Conservation (phyloP, 2,329 filamentous ascomycete genomes). For the Amylocarpus encephaloides region DNA sequence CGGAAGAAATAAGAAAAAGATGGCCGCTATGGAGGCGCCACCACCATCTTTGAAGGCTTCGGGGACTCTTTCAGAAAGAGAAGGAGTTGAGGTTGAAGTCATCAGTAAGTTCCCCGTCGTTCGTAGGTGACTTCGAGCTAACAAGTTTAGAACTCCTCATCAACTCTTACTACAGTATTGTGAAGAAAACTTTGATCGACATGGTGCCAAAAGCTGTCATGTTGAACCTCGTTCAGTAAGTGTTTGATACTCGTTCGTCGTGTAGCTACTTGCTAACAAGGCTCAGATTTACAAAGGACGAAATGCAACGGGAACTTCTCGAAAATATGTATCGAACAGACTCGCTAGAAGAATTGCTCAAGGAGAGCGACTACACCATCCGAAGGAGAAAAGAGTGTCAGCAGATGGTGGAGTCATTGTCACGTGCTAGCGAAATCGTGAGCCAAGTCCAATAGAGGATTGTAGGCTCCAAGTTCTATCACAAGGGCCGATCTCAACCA, state of each 20-base stretch:
- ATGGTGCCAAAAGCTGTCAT: constrained; percentile 99
- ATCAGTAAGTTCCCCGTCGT: constrained; percentile 64
- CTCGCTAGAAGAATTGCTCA: constrained; percentile 87
- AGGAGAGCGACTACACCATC: constrained; percentile 96
- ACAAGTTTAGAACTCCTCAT: constrained; percentile 75
- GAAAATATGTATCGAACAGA: constrained; percentile 95
- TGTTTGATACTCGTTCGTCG: constrained; percentile 24
- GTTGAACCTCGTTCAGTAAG: constrained; percentile 91
- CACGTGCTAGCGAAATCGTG: constrained; percentile 91
- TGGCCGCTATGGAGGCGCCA: constrained; percentile 97
- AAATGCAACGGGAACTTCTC: constrained; percentile 95
- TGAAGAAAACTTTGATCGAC: constrained; percentile 96
- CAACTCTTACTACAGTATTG: constrained; percentile 95
- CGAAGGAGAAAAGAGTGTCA: constrained; percentile 95
- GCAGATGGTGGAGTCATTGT: constrained; percentile 95
- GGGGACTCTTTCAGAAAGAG: constrained; percentile 86
- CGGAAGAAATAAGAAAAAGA: constrained; percentile 99
- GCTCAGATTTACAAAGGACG: constrained; percentile 81
- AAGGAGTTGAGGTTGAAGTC: constrained; percentile 93
- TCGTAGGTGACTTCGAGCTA: background rate
- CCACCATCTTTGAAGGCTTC: constrained; percentile 91
- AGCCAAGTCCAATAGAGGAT: constrained; percentile 52
- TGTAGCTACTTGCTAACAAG: constrained; percentile 10
- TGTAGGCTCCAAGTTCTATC: background rate
- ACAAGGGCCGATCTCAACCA: background rate